Conservation (phyloP, 148 eudicot genomes). For the Gaultheria prostrata region DNA sequence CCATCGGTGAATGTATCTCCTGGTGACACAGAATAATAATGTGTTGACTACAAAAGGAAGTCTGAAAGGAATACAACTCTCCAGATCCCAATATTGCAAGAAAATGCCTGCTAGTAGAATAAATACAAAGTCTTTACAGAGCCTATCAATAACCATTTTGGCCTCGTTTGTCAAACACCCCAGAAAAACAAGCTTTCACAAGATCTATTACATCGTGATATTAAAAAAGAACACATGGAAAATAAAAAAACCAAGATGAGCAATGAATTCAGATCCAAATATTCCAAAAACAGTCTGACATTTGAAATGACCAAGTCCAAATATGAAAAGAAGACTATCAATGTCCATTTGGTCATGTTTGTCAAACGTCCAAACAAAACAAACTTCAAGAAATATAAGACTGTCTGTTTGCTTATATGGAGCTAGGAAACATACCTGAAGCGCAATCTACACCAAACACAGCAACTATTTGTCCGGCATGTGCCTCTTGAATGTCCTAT, state of each 20-base stretch:
- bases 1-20: constrained; percentile 99
- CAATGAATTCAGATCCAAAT: neutral
- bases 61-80: neutral
- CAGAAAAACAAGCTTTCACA: neutral
- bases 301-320: neutral
- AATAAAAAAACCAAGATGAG: neutral
- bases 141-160: neutral
- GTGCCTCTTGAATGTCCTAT: constrained; percentile 98
- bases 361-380: neutral
- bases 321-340: neutral
- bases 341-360: constrained; percentile 2
- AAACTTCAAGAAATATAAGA: neutral
- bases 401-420: neutral
- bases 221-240: neutral
- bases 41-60: neutral
- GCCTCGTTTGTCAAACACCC: neutral
- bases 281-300: no score
- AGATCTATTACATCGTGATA: neutral
- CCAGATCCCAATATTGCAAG: neutral
- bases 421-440: constrained; percentile 51
- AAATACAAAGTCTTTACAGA: neutral
- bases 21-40: constrained; percentile 23
- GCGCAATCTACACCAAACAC: constrained; percentile 98
- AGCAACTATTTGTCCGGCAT: constrained; percentile 98
- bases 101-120: neutral